These are phyloP conservation scores for Chrysoporthe puriensis DNA, from an alignment of 2,329 filamentous ascomycete genomes.

Conservation along the genomic window DNA sequence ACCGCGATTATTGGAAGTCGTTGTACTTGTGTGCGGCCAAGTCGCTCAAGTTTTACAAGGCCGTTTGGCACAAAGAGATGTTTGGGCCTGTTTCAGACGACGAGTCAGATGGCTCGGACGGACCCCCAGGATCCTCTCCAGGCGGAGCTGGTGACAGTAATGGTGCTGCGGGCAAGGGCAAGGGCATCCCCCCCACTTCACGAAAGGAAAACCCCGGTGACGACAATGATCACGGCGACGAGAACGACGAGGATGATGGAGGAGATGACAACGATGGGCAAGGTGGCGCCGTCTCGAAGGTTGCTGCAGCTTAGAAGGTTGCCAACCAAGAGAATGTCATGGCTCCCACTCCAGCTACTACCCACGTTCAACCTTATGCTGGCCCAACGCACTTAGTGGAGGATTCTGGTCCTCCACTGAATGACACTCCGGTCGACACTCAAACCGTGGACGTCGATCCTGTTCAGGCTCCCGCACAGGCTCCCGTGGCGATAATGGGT, in stretches of 20 bases:
- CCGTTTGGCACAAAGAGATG: neutral
- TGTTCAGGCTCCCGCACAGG: neutral
- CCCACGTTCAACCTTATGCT: neutral
- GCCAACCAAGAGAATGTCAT: neutral
- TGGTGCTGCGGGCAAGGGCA: neutral
- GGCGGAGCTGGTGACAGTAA: neutral
- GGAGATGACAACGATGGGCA: constrained; percentile 3
- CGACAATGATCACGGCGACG: neutral
- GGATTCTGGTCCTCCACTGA: neutral
- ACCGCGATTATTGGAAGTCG: neutral
- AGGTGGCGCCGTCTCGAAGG: neutral
- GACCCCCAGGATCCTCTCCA: neutral
- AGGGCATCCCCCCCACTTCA: neutral
- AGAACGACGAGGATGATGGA: neutral
- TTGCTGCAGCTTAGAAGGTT: neutral
- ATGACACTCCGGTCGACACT: neutral
- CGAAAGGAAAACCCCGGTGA: neutral
- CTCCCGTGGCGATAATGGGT: neutral
- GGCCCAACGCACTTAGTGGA: neutral
- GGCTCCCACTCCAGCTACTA: neutral
- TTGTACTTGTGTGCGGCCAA: neutral
- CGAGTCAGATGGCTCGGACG: neutral
- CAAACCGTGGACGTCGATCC: neutral
- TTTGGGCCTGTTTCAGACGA: neutral
- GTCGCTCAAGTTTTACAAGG: neutral